Conservation (phyloP, 345 rosid species). For the Salix exigua region DNA sequence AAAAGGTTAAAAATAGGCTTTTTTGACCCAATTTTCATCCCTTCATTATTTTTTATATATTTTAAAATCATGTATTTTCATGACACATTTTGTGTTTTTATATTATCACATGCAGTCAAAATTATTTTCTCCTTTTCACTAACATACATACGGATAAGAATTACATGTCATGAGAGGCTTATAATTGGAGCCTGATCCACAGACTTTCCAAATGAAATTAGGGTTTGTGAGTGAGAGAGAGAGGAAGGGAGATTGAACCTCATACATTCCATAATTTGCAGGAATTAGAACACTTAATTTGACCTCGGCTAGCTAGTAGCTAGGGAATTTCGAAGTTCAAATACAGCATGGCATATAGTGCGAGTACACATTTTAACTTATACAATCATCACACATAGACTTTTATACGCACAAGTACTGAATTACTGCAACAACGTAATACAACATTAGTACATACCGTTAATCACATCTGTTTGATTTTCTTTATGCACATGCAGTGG, state of each 20-base stretch:
- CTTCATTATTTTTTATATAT: too few relatives aligned
- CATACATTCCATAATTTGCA: not conserved
- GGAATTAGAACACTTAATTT: too few relatives aligned
- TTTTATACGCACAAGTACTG: not conserved
- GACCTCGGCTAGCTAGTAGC: not conserved
- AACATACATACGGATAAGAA: too few relatives aligned
- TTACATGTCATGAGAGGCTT: too few relatives aligned
- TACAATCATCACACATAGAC: not conserved
- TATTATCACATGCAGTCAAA: too few relatives aligned
- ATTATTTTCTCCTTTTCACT: too few relatives aligned
- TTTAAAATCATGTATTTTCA: too few relatives aligned
- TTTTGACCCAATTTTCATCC: too few relatives aligned
- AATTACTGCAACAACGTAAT: not conserved
- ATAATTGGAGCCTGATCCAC: not conserved
- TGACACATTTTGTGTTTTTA: too few relatives aligned
- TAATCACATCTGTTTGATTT: not conserved
- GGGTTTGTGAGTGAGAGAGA: not conserved
- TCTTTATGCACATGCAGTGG: not conserved
- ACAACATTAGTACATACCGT: not conserved
- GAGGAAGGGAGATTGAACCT: not conserved
- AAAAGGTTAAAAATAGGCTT: too few relatives aligned
- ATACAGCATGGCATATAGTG: not conserved
- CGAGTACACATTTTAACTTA: not conserved
- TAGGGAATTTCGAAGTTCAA: not conserved
- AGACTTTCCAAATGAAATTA: not conserved